Evolutionary conservation across 345 rosid genomes (phyloP), one percentile per base, ranked within the genome.

Genomic region (Gossypioides kirkii): DNA sequence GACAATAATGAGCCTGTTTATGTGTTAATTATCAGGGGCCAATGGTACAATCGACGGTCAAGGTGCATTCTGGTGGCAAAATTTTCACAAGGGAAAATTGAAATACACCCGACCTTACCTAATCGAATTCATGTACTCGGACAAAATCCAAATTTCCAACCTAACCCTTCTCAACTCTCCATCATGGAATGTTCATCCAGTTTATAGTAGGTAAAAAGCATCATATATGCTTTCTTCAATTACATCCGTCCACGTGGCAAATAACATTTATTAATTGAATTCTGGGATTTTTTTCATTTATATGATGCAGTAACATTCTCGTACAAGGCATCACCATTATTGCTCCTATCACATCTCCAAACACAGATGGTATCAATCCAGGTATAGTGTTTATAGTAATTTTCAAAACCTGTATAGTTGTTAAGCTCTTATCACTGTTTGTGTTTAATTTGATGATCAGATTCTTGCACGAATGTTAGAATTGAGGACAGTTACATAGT

Each of bases 301-400:
- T 23, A 49, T 62, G 41, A 32, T 80, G 85, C 90, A 91, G 97
- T 61, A 81, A 87, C 61, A 86, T 91, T 72, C 65, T 90, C 32
- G 80, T 94, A 50, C 94, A 92, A 86, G 91, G 92, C 14, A 81
- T 90, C 6, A 92, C 97, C 18, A 94, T 92, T 77, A 81, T 91
- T 1, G 98, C 98, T 38, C 98, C 97, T 1, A 64, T 91, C 43
- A 87, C 77, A 45, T 94, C 97, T 61, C 97, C 98, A 0, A 94
- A 94, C 81, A 94, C 98, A 8, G 97, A 94, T 52, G 97, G 97
- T 3, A 91, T 94, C 80, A 89, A 91, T 71, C 98, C 97, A 78
- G 98, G 98, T 77, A 47, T 7, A 3, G 10, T 58, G 1, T 9
- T 62, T 41, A 42, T 43, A 8, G 1, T 2, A 9, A 2, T 26